Percentiles rank a stretch among this genome's conserved stretches.
Conservation (phyloP, 2,329 filamentous ascomycete genomes). For the Hypoxylon rubiginosum region DNA sequence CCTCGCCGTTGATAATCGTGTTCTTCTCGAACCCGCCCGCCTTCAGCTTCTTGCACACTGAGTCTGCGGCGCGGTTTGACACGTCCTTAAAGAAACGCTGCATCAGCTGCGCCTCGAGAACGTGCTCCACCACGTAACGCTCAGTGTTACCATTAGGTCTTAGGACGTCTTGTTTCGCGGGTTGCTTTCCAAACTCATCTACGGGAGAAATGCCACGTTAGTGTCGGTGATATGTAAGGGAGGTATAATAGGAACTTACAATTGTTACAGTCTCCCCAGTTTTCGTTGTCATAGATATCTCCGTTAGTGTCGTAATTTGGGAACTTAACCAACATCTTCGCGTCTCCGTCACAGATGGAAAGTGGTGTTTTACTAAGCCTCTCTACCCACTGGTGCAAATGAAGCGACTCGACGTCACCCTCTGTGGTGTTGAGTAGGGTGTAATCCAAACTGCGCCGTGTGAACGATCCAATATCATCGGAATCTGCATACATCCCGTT, state of each 20-base stretch:
- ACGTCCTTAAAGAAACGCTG: background rate
- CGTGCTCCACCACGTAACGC: constrained; percentile 5
- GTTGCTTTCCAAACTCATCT: no score
- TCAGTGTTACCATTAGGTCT: background rate
- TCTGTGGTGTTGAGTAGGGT: background rate
- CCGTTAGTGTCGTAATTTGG: background rate
- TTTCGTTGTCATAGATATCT: background rate
- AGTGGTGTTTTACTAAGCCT: background rate
- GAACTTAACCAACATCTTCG: background rate
- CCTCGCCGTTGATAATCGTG: no score
- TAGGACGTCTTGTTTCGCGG: no score
- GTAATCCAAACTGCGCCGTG: background rate
- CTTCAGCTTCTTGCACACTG: background rate
- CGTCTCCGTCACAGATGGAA: background rate
- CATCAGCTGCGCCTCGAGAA: constrained; percentile 1
- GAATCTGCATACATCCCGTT: background rate
- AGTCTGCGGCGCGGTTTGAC: background rate
- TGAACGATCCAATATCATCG: background rate
- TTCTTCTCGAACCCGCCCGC: background rate
- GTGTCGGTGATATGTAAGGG: background rate
- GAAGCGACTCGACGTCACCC: background rate
- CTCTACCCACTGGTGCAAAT: background rate
- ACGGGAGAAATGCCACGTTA: no score
- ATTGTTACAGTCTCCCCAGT: constrained; percentile 14
- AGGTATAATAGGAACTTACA: constrained; percentile 9